Conservation (phyloP, 176 grass and related monocot species). For the Phyllostachys edulis region DNA sequence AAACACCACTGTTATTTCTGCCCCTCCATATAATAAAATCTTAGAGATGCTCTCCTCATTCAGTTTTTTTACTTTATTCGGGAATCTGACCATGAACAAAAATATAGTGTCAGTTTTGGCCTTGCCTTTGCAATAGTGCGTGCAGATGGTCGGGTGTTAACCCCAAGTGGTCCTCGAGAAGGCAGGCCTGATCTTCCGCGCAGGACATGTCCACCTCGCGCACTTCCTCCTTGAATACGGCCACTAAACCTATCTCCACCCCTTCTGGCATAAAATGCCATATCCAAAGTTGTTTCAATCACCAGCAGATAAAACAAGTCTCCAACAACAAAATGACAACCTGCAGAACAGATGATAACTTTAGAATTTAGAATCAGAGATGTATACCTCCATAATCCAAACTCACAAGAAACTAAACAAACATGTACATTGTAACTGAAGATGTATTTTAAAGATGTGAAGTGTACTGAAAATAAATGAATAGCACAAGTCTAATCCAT, state of each 20-base stretch:
- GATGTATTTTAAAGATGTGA: not conserved
- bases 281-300: conserved; percentile 38
- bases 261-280: conserved; percentile 69
- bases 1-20: conserved; percentile 31
- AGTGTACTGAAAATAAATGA: not conserved
- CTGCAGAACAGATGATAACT: conserved; percentile 33
- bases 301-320: conserved; percentile 1
- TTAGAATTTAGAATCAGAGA: conserved; percentile 3
- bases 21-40: conserved; percentile 25
- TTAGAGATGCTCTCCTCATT: conserved; percentile 37
- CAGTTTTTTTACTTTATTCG: conserved; percentile 53
- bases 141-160: conserved; percentile 76
- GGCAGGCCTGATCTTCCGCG: conserved; percentile 64
- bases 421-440: not conserved
- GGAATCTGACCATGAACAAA: conserved; percentile 63
- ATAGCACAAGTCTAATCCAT: not conserved
- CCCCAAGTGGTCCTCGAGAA: conserved; percentile 73
- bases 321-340: conserved; percentile 21
- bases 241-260: conserved; percentile 54
- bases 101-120: conserved; percentile 62
- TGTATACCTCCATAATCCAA: not conserved
- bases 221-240: conserved; percentile 60
- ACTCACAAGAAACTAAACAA: conserved; percentile 15
- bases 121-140: conserved; percentile 97
- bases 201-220: conserved; percentile 56